Base-by-base conservation (phyloP, 2,329 filamentous ascomycete species). In the Paecilomyces sp. region DNA sequence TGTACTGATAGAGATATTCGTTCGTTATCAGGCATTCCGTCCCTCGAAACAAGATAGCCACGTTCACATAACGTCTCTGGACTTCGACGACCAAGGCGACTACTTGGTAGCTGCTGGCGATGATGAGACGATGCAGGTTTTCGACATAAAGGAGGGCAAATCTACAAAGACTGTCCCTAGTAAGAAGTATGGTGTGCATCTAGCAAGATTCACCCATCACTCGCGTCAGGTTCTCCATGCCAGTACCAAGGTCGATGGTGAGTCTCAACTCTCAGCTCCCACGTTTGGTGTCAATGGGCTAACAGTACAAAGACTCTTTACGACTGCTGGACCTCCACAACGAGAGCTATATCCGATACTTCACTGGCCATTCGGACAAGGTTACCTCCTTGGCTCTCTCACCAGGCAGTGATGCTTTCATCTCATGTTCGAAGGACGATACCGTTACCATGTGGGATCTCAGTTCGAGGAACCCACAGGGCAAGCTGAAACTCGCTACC, bases 281-380 rank as follows among this genome's bases (percentile, higher is more conserved):
- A 7, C 7, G 33, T 47, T 55, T 18, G 15, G 18, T n/a, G 53
- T 3, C 41, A 55, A 28, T 51, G 30, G 31, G 47, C 63, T 57
- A 60, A 63, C 57, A 11, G 30, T 7, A 4, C 33, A 18, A 55
- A 77, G 79, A 92, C 86, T 68, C 95, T 89, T 65, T 88, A 87
- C 72, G 97, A 89, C 77, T 88, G 92, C 63, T 95, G 85, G 59
- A 96, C 88, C 70, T 79, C 12, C 94, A 99, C 76, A 94, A 97
- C 75, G 97, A 97, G 77, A 90, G 88, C 61, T 99, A 96, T 74
- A 90, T 97, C 63, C 89, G 94, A 63, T 99, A 99, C 77, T 99
- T 97, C 73, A 88, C 90, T 62, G 94, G 93, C 56, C 94, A 99
- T 74, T 89, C 90, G 51, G 88, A 85, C 61, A 82, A 87, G 58